These are phyloP conservation scores for Candida germanica DNA, from an alignment of 805 yeast genomes.

Conservation along the genomic window DNA sequence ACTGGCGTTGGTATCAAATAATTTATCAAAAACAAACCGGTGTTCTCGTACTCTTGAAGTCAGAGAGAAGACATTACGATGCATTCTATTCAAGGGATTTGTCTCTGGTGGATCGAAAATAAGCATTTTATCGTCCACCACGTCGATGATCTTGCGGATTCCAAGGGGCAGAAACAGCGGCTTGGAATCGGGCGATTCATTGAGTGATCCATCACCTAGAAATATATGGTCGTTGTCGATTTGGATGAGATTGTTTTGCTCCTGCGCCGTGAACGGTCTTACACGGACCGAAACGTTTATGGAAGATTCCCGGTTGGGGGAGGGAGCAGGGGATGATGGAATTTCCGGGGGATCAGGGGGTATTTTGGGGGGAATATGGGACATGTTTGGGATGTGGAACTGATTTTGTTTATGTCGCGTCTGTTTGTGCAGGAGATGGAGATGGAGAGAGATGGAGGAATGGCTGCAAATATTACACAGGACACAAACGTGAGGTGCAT, in stretches of 20 bases:
- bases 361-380: neutral
- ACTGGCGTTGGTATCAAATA: conserved; percentile 63
- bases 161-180: conserved; percentile 41
- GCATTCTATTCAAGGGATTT: conserved; percentile 56
- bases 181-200: conserved; percentile 3
- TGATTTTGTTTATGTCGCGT: too few species aligned
- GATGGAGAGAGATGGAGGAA: too few species aligned
- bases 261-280: conserved; percentile 71
- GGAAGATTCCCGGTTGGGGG: conserved; percentile 47
- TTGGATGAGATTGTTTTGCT: conserved; percentile 46
- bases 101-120: conserved; percentile 81
- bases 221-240: conserved; percentile 39
- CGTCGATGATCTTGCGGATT: conserved; percentile 67
- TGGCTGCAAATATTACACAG: too few species aligned
- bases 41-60: conserved; percentile 62
- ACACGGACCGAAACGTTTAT: conserved; percentile 78
- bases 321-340: too few species aligned
- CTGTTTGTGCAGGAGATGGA: too few species aligned
- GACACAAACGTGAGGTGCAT: too few species aligned
- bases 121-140: conserved; percentile 81
- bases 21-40: conserved; percentile 74
- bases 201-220: conserved; percentile 54
- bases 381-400: too few species aligned
- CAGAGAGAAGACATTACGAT: conserved; percentile 38
- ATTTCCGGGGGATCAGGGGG: neutral